These are phyloP conservation scores for Ceratocystis huliohia DNA, from an alignment of 2,329 filamentous ascomycete genomes.

Conservation along the genomic window DNA sequence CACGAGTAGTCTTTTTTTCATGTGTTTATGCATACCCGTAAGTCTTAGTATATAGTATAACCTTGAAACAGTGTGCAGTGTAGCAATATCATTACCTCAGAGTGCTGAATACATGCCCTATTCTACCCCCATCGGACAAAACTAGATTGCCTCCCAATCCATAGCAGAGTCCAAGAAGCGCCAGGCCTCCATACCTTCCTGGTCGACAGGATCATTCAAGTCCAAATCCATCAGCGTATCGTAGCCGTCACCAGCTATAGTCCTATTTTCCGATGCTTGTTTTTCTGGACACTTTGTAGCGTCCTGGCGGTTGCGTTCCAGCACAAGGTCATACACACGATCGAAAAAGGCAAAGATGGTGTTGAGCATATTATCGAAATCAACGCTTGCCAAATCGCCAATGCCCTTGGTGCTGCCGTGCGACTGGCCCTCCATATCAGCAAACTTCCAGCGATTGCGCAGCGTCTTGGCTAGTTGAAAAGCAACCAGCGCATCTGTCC, in stretches of 20 bases:
- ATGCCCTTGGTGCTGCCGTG: slow-evolving; percentile 20
- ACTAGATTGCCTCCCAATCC: slow-evolving; percentile 39
- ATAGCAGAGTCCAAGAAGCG: slow-evolving; percentile 47
- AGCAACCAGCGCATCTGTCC: slow-evolving; percentile 36
- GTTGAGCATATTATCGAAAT: slow-evolving; percentile 47
- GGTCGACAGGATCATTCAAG: slow-evolving; percentile 18
- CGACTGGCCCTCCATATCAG: slow-evolving; percentile 35
- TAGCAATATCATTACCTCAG: not conserved
- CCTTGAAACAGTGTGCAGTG: not conserved
- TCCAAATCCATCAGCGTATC: slow-evolving; percentile 24
- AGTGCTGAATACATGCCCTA: not conserved
- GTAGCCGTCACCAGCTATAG: not conserved
- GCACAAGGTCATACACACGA: slow-evolving; percentile 41
- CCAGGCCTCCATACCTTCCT: slow-evolving; percentile 31
- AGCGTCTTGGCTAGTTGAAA: slow-evolving; percentile 56
- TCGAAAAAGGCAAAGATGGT: slow-evolving; percentile 48
- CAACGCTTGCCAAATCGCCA: slow-evolving; percentile 43
- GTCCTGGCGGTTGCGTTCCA: slow-evolving; percentile 30
- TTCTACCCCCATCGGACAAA: not conserved
- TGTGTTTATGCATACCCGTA: not conserved
- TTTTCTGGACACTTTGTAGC: slow-evolving; percentile 2
- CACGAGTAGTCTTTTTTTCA: not conserved
- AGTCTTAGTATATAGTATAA: too few species aligned
- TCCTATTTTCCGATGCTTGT: slow-evolving; percentile 12
- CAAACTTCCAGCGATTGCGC: slow-evolving; percentile 60